Evolutionary conservation across 768 basidiomycete species (phyloP).

Genomic region (Imleria badia): DNA sequence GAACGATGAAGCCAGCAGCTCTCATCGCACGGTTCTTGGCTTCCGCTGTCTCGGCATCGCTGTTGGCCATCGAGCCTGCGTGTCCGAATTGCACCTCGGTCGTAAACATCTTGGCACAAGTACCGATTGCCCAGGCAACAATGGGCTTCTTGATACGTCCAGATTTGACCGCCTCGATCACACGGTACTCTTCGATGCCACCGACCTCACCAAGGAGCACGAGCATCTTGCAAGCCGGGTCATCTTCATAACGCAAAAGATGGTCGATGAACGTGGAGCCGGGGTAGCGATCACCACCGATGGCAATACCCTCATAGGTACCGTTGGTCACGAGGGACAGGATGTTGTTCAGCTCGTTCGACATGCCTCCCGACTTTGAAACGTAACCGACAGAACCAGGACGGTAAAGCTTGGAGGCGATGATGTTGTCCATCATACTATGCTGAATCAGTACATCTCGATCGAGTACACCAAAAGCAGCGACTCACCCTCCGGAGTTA

Average conservation of each 20-base stretch:
- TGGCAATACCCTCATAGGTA: constrained; percentile 99
- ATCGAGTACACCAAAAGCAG: neutral
- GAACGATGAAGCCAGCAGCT: constrained; percentile 93
- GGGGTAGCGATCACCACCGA: constrained; percentile 99
- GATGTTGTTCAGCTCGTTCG: constrained; percentile 99
- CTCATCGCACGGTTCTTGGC: constrained; percentile 97
- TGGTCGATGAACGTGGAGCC: constrained; percentile 99
- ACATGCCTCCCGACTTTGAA: constrained; percentile 99
- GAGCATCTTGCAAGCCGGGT: constrained; percentile 98
- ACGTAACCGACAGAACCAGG: constrained; percentile 97
- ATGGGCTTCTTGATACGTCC: constrained; percentile 97
- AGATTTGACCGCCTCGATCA: constrained; percentile 94
- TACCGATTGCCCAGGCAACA: constrained; percentile 99
- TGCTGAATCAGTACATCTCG: constrained; percentile 1
- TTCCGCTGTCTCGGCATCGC: constrained; percentile 95
- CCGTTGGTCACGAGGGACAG: constrained; percentile 95
- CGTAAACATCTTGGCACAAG: constrained; percentile 99
- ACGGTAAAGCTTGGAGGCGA: constrained; percentile 97
- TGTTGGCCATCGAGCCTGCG: constrained; percentile 98
- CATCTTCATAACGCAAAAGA: constrained; percentile 93
- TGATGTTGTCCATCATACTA: constrained; percentile 99
- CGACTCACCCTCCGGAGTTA: constrained; percentile 89
- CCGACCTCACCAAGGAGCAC: constrained; percentile 98
- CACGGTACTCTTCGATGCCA: constrained; percentile 98
- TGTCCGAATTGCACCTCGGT: constrained; percentile 99